These are phyloP conservation scores for Tremellales sp. DNA, from an alignment of 1,284 basidiomycete genomes.

Conservation along the genomic window DNA sequence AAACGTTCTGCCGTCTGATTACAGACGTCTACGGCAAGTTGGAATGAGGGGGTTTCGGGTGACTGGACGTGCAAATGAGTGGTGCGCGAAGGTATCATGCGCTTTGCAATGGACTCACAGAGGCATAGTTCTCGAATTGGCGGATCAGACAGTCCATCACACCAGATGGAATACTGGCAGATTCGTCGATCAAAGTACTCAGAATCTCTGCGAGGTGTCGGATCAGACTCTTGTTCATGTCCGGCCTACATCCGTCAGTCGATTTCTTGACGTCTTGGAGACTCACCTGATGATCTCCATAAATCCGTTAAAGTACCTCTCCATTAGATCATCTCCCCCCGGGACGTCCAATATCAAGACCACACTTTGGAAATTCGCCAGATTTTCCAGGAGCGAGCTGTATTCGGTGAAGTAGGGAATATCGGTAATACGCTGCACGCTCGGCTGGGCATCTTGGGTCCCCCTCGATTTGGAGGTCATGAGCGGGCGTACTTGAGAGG, in stretches of 20 bases:
- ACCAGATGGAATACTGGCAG: conserved; percentile 64
- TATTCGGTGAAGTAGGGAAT: conserved; percentile 77
- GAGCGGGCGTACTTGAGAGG: conserved; percentile 19
- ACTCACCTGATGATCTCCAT: conserved; percentile 67
- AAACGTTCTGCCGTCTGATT: conserved; percentile 77
- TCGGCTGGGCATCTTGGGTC: conserved; percentile 17
- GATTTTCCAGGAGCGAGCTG: conserved; percentile 83
- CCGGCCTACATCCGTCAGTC: conserved; percentile 50
- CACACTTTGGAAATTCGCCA: conserved; percentile 91
- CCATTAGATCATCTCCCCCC: conserved; percentile 78
- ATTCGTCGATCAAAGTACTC: conserved; percentile 83
- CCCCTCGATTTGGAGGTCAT: conserved; percentile 24
- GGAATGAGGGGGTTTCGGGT: conserved; percentile 70
- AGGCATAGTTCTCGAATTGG: conserved; percentile 73
- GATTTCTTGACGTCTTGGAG: neutral
- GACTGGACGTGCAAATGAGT: conserved; percentile 50
- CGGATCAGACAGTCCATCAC: conserved; percentile 78
- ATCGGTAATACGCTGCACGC: conserved; percentile 51
- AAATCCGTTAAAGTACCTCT: conserved; percentile 75
- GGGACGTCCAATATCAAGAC: conserved; percentile 89
- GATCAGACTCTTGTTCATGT: conserved; percentile 84
- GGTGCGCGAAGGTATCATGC: conserved; percentile 2
- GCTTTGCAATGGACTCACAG: conserved; percentile 16
- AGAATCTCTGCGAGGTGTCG: conserved; percentile 85
- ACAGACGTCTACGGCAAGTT: conserved; percentile 85